These are phyloP conservation scores for Helenozyma baotianmanensis DNA, from an alignment of 805 yeast genomes.

Conservation along the genomic window DNA sequence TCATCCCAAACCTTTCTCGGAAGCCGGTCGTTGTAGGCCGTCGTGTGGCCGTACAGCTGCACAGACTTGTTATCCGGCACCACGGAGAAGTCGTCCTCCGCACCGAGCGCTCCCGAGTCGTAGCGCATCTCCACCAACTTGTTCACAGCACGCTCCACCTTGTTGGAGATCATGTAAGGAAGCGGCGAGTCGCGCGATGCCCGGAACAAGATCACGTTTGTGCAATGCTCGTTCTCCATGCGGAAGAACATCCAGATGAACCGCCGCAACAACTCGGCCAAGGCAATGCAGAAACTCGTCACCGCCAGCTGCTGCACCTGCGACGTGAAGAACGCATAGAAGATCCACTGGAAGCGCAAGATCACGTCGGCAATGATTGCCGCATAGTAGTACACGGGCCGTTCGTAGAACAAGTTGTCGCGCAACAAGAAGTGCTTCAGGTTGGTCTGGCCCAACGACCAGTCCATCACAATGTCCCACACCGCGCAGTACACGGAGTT, in stretches of 20 bases:
- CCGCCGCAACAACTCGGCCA: conserved; percentile 78
- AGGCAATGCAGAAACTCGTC: conserved; percentile 76
- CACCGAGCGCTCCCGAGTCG: conserved; percentile 5
- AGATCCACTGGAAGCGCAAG: conserved; percentile 87
- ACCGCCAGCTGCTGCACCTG: conserved; percentile 85
- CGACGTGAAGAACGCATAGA: conserved; percentile 71
- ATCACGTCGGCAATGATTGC: conserved; percentile 73
- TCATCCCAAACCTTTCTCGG: background rate
- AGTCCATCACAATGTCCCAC: conserved; percentile 96
- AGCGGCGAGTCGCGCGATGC: conserved; percentile 85
- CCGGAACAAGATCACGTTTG: conserved; percentile 78
- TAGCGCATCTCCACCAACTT: conserved; percentile 33
- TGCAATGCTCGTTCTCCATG: conserved; percentile 93
- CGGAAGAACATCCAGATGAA: conserved; percentile 88
- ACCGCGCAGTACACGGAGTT: conserved; percentile 65
- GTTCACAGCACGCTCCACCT: conserved; percentile 34
- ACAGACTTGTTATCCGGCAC: background rate
- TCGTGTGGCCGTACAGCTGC: background rate
- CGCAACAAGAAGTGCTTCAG: conserved; percentile 58
- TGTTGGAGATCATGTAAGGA: conserved; percentile 56
- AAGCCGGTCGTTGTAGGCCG: background rate
- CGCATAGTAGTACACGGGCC: conserved; percentile 57
- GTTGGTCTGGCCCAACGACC: conserved; percentile 76
- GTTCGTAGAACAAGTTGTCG: conserved; percentile 62
- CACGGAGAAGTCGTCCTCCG: conserved; percentile 8